Evolutionary conservation across 768 basidiomycete species (phyloP).

Genomic region (Rossbeevera mucosa): DNA sequence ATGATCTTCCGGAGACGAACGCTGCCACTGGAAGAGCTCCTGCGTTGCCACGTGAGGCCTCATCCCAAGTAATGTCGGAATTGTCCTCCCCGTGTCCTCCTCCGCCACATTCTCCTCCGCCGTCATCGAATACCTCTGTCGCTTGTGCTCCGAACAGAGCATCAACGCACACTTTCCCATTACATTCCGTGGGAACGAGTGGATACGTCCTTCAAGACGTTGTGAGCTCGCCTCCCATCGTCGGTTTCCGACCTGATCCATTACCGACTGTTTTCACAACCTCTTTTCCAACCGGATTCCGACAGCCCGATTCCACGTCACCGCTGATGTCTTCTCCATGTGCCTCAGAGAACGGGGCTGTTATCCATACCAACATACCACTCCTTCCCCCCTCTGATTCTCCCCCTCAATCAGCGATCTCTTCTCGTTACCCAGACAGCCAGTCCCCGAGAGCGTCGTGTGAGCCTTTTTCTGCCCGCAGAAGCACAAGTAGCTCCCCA

Average conservation of each 20-base stretch:
- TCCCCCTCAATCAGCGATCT: neutral
- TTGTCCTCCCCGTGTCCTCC: neutral
- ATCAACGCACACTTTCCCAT: neutral
- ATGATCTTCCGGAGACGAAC: slow-evolving; percentile 1
- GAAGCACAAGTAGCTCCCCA: neutral
- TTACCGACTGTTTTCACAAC: neutral
- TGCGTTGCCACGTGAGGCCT: neutral
- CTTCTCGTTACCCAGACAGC: neutral
- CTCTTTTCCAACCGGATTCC: neutral
- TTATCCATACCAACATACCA: neutral
- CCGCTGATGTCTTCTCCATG: neutral
- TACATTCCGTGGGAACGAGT: neutral
- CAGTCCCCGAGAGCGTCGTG: neutral
- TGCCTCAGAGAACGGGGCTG: neutral
- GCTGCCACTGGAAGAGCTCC: neutral
- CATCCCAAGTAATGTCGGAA: neutral
- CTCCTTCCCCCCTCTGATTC: neutral
- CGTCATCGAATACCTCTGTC: neutral
- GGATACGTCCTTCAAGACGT: neutral
- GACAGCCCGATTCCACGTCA: neutral
- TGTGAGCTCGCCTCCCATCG: neutral
- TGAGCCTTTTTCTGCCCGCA: neutral
- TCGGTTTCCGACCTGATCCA: neutral
- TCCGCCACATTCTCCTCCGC: neutral
- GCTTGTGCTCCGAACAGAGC: neutral